These are phyloP conservation scores for Podospora pseudocomata DNA, from an alignment of 495 filamentous ascomycete species.

Conservation along the genomic window DNA sequence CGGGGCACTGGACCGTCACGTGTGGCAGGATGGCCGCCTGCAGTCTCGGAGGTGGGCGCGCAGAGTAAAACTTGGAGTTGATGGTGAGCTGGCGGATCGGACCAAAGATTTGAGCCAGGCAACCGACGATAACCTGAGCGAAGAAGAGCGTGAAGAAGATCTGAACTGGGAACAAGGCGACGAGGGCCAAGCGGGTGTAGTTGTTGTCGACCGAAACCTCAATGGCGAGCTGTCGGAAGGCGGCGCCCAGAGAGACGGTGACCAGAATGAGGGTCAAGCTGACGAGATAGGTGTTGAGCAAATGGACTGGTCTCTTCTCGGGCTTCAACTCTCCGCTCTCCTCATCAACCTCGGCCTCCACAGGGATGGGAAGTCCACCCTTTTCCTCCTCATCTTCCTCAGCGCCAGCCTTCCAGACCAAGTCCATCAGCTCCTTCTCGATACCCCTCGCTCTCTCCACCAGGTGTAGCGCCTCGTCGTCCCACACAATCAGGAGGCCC, in stretches of 20 bases:
- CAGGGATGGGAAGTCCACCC: constrained; percentile 34
- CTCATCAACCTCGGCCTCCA: constrained; percentile 60
- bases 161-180: constrained; percentile 63
- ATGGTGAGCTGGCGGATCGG: constrained; percentile 65
- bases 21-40: constrained; percentile 55
- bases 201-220: constrained; percentile 61
- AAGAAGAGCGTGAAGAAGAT: constrained; percentile 80
- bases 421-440: constrained; percentile 68
- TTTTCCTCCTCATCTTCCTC: constrained; percentile 52
- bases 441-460: constrained; percentile 62
- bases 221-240: constrained; percentile 62
- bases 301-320: constrained; percentile 60
- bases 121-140: constrained; percentile 69
- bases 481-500: constrained; percentile 67
- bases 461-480: constrained; percentile 68
- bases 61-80: constrained; percentile 79
- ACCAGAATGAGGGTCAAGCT: constrained; percentile 60
- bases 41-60: constrained; percentile 56
- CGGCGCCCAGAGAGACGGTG: constrained; percentile 60
- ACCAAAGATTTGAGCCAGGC: constrained; percentile 69
- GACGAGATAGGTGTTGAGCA: constrained; percentile 65
- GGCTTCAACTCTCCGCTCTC: constrained; percentile 64
- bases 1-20: constrained; percentile 67
- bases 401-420: constrained; percentile 61
- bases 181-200: constrained; percentile 58